A percentile compares a stretch with the other conserved stretches of the same genome.
Evolutionary conservation across 305 asterid species (phyloP).

Genomic region (Coffea humblotiana): DNA sequence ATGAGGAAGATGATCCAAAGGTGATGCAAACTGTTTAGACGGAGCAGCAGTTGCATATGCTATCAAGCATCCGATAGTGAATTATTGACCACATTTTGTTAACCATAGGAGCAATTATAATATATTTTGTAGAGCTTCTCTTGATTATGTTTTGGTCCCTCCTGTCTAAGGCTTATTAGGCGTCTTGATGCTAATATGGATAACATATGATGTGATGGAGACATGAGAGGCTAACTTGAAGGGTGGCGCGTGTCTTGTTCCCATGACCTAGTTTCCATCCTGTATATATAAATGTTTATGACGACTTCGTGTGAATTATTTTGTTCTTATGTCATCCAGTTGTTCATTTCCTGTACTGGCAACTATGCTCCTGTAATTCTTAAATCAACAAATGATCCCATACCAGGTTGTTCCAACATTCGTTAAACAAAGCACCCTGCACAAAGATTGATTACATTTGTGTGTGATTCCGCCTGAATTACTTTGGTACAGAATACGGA

Average conservation of each 20-base stretch:
- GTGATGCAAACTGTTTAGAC: not conserved
- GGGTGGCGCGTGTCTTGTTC: not conserved
- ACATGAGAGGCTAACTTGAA: not conserved
- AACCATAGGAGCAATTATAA: not conserved
- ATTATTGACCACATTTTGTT: not conserved
- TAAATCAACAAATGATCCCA: not conserved
- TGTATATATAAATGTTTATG: not conserved
- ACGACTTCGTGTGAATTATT: not conserved
- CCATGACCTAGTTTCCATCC: not conserved
- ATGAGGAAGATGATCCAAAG: not conserved
- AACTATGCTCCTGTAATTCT: not conserved
- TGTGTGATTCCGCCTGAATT: not conserved
- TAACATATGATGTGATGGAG: not conserved
- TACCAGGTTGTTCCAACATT: not conserved
- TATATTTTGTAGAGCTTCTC: not conserved
- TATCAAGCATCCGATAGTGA: not conserved
- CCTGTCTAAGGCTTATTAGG: not conserved
- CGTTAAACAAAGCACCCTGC: not conserved
- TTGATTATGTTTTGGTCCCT: not conserved
- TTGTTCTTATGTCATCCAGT: not conserved
- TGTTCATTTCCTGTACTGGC: too few relatives aligned
- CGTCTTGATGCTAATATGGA: not conserved
- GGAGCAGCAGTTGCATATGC: not conserved
- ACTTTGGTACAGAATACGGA: not conserved
- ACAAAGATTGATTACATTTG: not conserved